These are phyloP conservation scores for Talaromyces sp. DNA, from an alignment of 2,329 filamentous ascomycete genomes.

Conservation along the genomic window DNA sequence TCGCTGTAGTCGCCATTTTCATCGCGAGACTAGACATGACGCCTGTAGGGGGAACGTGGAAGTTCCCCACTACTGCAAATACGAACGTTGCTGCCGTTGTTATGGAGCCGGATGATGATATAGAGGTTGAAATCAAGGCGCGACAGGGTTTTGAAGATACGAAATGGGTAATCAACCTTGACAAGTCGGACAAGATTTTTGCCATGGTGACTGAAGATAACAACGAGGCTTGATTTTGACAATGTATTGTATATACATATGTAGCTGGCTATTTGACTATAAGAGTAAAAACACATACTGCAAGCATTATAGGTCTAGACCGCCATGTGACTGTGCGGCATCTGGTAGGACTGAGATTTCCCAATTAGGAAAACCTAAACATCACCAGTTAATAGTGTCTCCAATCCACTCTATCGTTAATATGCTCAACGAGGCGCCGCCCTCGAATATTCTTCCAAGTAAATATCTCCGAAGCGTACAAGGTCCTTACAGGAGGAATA, in stretches of 20 bases:
- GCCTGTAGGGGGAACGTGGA: background rate
- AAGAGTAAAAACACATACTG: slow-evolving; percentile 1
- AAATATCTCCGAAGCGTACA: too few relatives aligned
- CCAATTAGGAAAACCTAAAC: background rate
- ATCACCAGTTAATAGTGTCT: background rate
- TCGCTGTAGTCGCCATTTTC: background rate
- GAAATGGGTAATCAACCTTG: background rate
- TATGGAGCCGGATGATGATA: slow-evolving; percentile 4
- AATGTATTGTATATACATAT: background rate
- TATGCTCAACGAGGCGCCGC: too few relatives aligned
- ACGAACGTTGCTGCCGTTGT: background rate
- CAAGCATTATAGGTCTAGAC: slow-evolving; percentile 5
- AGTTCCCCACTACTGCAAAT: background rate
- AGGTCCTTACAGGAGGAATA: too few relatives aligned
- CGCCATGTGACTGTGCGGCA: slow-evolving; percentile 1
- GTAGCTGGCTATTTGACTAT: background rate
- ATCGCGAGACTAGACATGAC: slow-evolving; percentile 2
- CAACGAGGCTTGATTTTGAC: background rate
- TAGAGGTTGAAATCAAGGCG: background rate
- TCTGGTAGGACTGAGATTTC: background rate
- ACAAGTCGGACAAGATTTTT: slow-evolving; percentile 1
- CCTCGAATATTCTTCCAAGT: too few relatives aligned
- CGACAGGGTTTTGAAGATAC: background rate
- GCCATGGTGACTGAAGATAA: slow-evolving; percentile 3
- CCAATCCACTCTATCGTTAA: background rate